Base-by-base conservation (phyloP, 495 filamentous ascomycete genomes). In the Talaromyces stipitatus region DNA sequence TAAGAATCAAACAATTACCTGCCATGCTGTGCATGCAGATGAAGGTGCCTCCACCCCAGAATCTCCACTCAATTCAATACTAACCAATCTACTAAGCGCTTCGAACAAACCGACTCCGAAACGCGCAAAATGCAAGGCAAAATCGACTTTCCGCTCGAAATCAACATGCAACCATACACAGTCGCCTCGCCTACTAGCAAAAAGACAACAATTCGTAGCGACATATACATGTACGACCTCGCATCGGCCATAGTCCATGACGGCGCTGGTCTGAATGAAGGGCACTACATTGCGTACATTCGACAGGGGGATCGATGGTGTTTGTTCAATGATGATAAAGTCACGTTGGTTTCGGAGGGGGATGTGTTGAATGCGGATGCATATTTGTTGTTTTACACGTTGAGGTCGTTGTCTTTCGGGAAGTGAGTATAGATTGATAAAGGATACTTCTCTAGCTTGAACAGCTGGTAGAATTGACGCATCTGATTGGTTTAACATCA, bases 1-100 rank as follows among this genome's bases (percentile, higher is more conserved):
- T 94, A 27, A 84, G 82, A 48, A 87, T 97, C 54, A 86, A 86
- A 65, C 81, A 82, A 58, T 74, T 96, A 32, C 90, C 91, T 0
- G 89, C 89, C 23, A 89, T 95, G 22, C 72, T 96, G n/a, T 87
- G 88, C 55, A 91, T 97, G 67, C 91, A 96, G 62, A 76, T 97
- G 27, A 96, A 96, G 83, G 90, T 91, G 70, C 38, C 72, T 56
- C 4, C 16, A 4, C 14, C 2, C 20, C 30, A 23, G 1, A 16
- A 5, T 23, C 10, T 33, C 50, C 18, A 14, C 32, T 16, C 24
- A 36, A 28, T 9, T 30, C 45, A 10, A 24, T 12, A 12, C 43
- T 47, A 16, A 47, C 3, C 6, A 24, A 14, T 26, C 2, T 24
- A 7, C 30, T 11, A 59, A 92, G 90, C 80, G 90, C 50, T 95